phyloP scores from a whole-genome alignment of 345 rosid genomes.

The Eucalyptus microcorys region DNA sequence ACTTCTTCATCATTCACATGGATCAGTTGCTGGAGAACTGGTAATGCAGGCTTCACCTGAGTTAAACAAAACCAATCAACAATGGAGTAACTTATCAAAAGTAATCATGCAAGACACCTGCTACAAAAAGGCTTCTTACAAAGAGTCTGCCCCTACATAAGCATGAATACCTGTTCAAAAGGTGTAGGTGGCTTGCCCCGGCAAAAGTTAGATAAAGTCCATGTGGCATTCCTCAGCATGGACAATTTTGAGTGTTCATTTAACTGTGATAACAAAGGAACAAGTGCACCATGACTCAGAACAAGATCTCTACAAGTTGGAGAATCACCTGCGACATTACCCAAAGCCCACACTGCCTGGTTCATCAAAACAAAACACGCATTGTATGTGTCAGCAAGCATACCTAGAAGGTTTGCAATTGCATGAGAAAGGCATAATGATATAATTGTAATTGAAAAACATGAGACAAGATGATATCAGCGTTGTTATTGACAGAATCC shows the following conservation, averaged over 20 bases:
- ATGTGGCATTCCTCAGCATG: slow-evolving; percentile 43
- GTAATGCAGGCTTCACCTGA: slow-evolving; percentile 78
- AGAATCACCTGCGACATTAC: slow-evolving; percentile 59
- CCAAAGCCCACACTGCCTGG: slow-evolving; percentile 65
- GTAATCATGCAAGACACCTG: neutral
- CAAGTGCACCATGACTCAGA: slow-evolving; percentile 32
- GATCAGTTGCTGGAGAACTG: slow-evolving; percentile 64
- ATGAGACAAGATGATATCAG: neutral
- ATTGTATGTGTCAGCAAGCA: neutral
- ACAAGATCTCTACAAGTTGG: slow-evolving; percentile 46
- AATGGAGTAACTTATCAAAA: neutral
- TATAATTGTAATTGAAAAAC: neutral
- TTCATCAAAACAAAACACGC: neutral
- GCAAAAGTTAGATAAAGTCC: slow-evolving; percentile 62
- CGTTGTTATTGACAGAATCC: neutral
- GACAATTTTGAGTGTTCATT: slow-evolving; percentile 37
- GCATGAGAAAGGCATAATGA: neutral
- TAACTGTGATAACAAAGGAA: slow-evolving; percentile 36
- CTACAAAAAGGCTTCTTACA: neutral
- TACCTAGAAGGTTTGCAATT: neutral
- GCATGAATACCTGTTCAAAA: slow-evolving; percentile 28
- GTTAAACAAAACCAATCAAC: neutral
- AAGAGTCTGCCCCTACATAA: neutral
- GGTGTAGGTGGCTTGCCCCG: slow-evolving; percentile 49
- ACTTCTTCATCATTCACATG: slow-evolving; percentile 76